Evolutionary conservation across 345 rosid genomes (phyloP).

Genomic region (Bruguiera parviflora): DNA sequence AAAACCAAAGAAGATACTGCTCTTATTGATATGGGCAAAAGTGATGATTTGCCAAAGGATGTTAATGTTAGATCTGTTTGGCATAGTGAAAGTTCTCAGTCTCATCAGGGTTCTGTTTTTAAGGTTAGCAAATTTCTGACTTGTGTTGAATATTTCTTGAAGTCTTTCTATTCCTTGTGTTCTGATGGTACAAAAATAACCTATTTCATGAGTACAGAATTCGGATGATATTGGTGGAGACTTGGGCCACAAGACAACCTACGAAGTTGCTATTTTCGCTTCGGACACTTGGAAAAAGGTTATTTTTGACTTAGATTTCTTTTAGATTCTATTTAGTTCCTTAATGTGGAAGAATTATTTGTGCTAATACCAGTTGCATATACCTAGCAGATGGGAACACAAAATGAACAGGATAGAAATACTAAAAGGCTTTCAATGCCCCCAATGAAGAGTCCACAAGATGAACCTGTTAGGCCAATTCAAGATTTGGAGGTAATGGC

Average conservation of each 20-base stretch:
- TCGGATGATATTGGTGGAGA: slow-evolving; percentile 41
- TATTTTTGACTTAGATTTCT: not conserved
- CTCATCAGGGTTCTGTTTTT: slow-evolving; percentile 34
- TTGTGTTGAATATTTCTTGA: slow-evolving; percentile 4
- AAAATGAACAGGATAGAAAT: slow-evolving; percentile 30
- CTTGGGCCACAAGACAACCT: slow-evolving; percentile 65
- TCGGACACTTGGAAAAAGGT: slow-evolving; percentile 83
- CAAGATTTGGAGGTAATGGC: slow-evolving; percentile 43
- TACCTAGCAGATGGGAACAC: slow-evolving; percentile 45
- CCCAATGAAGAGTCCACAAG: slow-evolving; percentile 2
- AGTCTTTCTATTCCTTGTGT: slow-evolving; percentile 5
- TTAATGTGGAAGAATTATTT: slow-evolving; percentile 4
- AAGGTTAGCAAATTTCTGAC: slow-evolving; percentile 37
- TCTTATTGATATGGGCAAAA: slow-evolving; percentile 25
- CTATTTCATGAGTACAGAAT: slow-evolving; percentile 38
- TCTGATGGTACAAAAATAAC: slow-evolving; percentile 10
- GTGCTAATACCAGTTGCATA: slow-evolving; percentile 4
- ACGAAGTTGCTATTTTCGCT: slow-evolving; percentile 71
- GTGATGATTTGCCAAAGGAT: slow-evolving; percentile 31
- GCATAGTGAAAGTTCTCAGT: slow-evolving; percentile 36
- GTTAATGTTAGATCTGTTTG: slow-evolving; percentile 22
- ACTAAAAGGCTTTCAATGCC: slow-evolving; percentile 27
- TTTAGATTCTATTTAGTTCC: not conserved
- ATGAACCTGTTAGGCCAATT: slow-evolving; percentile 23
- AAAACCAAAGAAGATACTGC: slow-evolving; percentile 38